Percentiles rank a stretch among this genome's conserved stretches.
These are phyloP conservation scores for Neurospora sp. DNA, from an alignment of 495 filamentous ascomycete genomes.

Conservation along the genomic window DNA sequence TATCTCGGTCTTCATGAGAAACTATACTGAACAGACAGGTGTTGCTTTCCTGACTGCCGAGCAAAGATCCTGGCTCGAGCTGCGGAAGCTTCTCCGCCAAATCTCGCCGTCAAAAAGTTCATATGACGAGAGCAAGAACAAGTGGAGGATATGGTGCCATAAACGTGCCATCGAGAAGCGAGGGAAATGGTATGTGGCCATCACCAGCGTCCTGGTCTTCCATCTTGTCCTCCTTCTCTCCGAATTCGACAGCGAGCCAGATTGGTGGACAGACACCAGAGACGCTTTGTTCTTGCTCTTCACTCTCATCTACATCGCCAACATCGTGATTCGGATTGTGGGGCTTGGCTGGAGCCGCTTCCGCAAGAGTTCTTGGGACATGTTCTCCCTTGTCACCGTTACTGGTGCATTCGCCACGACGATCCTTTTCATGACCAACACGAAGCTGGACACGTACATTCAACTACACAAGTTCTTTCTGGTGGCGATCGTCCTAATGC, in stretches of 20 bases:
- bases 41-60: conserved; percentile 95
- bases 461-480: conserved; percentile 89
- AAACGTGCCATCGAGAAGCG: conserved; percentile 87
- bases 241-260: conserved; percentile 70
- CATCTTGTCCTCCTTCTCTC: conserved; percentile 76
- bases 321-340: conserved; percentile 74
- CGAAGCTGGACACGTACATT: conserved; percentile 47
- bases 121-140: conserved; percentile 57
- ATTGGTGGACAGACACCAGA: conserved; percentile 55
- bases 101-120: conserved; percentile 88
- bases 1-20: conserved; percentile 99
- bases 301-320: conserved; percentile 74
- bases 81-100: conserved; percentile 86
- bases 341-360: conserved; percentile 92
- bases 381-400: conserved; percentile 80
- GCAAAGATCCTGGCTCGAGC: conserved; percentile 92
- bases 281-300: conserved; percentile 74
- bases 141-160: conserved; percentile 90
- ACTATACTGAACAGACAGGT: conserved; percentile 97
- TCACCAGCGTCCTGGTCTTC: conserved; percentile 68
- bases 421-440: conserved; percentile 51
- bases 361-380: conserved; percentile 87
- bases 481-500: conserved; percentile 77
- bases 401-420: conserved; percentile 73
- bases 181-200: conserved; percentile 77